phyloP scores from a whole-genome alignment of 345 rosid genomes.

The Isatis tinctoria region DNA sequence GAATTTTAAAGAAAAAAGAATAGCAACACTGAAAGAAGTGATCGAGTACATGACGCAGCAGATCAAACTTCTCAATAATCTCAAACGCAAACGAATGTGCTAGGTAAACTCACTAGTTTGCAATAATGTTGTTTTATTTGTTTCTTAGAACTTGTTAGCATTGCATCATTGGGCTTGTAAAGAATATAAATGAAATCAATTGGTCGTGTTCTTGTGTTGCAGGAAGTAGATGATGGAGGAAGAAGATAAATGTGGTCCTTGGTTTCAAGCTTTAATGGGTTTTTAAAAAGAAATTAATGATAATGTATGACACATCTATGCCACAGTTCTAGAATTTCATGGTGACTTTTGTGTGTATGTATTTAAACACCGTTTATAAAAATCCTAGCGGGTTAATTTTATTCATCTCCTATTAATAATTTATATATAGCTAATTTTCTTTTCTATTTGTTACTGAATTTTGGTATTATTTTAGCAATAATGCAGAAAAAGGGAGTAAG shows the following conservation, averaged over 20 bases:
- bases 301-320: background rate
- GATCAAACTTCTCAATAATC: constrained; percentile 21
- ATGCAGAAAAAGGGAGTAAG: background rate
- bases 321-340: background rate
- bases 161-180: background rate
- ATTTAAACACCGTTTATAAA: background rate
- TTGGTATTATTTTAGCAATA: background rate
- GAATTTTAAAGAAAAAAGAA: constrained; percentile 59
- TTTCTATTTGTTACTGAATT: background rate
- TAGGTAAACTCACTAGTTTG: background rate
- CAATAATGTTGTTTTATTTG: background rate
- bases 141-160: background rate
- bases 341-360: background rate
- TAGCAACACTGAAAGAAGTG: constrained; percentile 84
- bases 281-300: background rate
- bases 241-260: background rate
- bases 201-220: background rate
- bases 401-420: background rate
- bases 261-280: background rate
- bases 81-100: constrained; percentile 47
- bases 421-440: background rate
- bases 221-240: background rate
- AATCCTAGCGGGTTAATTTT: background rate
- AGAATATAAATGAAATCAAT: background rate
- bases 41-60: constrained; percentile 39